Evolutionary conservation across 2,329 filamentous ascomycete genomes (phyloP), one percentile per base, ranked within the genome.

Genomic region (Hypocrella siamensis): DNA sequence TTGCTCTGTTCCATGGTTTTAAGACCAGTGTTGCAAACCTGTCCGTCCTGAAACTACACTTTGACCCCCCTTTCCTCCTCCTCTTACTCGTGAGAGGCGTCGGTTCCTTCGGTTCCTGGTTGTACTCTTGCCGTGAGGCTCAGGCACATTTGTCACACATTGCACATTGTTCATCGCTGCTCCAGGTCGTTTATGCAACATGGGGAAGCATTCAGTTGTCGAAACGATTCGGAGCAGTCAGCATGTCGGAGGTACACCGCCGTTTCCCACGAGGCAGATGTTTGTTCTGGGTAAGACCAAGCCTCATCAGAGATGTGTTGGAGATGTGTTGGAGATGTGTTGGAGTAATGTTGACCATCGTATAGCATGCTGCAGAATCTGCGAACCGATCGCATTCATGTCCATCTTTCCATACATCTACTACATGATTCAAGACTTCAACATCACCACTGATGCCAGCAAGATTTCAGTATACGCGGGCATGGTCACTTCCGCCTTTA

Each of bases 381-480:
- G 85, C 65, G 90, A 98, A 54, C 90, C 90, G 32, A 96, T 98
- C 54, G 90, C 90, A 5, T 96, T 98, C 66, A 96, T 94, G 84
- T 94, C 86, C 33, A 94, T 96, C 45, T 96, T 98, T 52, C 90
- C 90, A 2, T 98, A 96, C 56, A 85, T 93, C 45, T 96, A 93
- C 62, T 88, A 81, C 63, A 96, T 98, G 90, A 79, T 96, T 44
- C 68, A 85, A 46, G 84, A 85, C 38, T 96, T 96, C 57, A 66
- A 81, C 47, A 77, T 93, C 50, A 82, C 85, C 39, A 65, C 82
- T 29, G 75, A 85, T 49, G 65, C 79, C 40, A 75, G 69, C 45
- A 75, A 80, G 50, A 92, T 94, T 43, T 82, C 86, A 11, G 73
- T 94, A 35, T 96, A 93, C 54, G 85, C 84, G 17, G 88, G 90